Conservation (phyloP, 1,284 basidiomycete genomes). For the Marasmius fiardii region DNA sequence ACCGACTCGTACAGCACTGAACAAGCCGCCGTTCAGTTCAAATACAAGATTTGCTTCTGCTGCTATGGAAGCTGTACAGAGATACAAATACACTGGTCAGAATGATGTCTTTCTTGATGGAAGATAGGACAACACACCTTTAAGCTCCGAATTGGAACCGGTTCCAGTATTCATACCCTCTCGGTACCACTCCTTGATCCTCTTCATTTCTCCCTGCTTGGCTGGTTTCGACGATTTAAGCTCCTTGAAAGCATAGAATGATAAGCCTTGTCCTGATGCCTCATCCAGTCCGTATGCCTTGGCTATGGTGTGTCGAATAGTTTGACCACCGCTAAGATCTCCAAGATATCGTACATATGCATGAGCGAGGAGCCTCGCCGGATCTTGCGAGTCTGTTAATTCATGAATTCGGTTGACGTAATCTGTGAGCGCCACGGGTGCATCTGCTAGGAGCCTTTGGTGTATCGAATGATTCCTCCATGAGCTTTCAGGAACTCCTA, state of each 20-base stretch:
- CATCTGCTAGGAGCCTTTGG: constrained; percentile 35
- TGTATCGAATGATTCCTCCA: constrained; percentile 59
- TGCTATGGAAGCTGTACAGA: constrained; percentile 34
- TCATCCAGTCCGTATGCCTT: constrained; percentile 67
- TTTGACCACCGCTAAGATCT: constrained; percentile 81
- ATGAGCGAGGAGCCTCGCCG: constrained; percentile 67
- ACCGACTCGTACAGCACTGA: constrained; percentile 41
- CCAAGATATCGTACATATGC: constrained; percentile 86
- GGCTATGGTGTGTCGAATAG: constrained; percentile 59
- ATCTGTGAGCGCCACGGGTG: constrained; percentile 46
- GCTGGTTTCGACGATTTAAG: constrained; percentile 40
- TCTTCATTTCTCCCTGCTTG: constrained; percentile 60
- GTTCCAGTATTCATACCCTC: constrained; percentile 70
- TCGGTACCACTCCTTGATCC: constrained; percentile 78
- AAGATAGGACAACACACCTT: constrained; percentile 37
- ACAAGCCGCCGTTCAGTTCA: constrained; percentile 64
- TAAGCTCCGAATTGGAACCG: constrained; percentile 48
- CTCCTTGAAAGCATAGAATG: constrained; percentile 74
- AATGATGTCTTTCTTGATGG: background rate
- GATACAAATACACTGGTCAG: no score
- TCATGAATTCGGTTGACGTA: constrained; percentile 53
- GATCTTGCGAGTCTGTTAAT: constrained; percentile 43
- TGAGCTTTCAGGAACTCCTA: constrained; percentile 47
- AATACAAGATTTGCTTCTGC: constrained; percentile 71
- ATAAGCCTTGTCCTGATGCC: constrained; percentile 46